These are phyloP conservation scores for Oenanthe sinensis DNA, from an alignment of 129 eudicot species.

Conservation along the genomic window DNA sequence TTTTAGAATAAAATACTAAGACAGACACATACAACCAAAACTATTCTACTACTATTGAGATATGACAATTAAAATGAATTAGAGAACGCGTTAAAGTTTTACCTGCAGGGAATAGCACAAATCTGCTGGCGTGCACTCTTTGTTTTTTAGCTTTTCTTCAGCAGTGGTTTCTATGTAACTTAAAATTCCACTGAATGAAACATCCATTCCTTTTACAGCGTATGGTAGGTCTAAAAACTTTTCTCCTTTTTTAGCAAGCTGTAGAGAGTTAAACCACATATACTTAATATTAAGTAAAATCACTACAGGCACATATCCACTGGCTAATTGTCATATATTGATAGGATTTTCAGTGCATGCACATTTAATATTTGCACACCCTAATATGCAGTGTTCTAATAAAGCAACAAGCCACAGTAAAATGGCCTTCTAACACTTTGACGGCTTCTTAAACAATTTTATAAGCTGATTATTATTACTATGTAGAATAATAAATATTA, in stretches of 20 bases:
- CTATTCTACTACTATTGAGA: neutral
- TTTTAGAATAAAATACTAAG: neutral
- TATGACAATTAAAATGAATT: neutral
- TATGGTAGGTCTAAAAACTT: slow-evolving; percentile 84
- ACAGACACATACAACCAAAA: neutral
- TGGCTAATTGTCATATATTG: neutral
- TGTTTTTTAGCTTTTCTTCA: slow-evolving; percentile 67
- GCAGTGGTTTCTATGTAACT: slow-evolving; percentile 89
- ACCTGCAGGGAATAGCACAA: slow-evolving; percentile 96
- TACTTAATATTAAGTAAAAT: neutral
- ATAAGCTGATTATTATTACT: neutral
- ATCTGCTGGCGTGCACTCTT: slow-evolving; percentile 97
- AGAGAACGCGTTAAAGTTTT: neutral
- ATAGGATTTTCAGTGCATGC: neutral
- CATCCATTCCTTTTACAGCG: slow-evolving; percentile 96
- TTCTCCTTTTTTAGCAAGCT: slow-evolving; percentile 97
- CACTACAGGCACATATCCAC: neutral
- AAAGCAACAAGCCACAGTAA: neutral
- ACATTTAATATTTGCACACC: neutral
- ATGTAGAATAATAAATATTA: neutral
- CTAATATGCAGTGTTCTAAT: neutral
- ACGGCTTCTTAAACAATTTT: neutral
- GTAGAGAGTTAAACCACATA: slow-evolving; percentile 1
- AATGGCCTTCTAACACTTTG: neutral
- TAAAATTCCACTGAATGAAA: slow-evolving; percentile 88